These are phyloP conservation scores for Fusarium sp. DNA, from an alignment of 2,329 filamentous ascomycete genomes.

Conservation along the genomic window DNA sequence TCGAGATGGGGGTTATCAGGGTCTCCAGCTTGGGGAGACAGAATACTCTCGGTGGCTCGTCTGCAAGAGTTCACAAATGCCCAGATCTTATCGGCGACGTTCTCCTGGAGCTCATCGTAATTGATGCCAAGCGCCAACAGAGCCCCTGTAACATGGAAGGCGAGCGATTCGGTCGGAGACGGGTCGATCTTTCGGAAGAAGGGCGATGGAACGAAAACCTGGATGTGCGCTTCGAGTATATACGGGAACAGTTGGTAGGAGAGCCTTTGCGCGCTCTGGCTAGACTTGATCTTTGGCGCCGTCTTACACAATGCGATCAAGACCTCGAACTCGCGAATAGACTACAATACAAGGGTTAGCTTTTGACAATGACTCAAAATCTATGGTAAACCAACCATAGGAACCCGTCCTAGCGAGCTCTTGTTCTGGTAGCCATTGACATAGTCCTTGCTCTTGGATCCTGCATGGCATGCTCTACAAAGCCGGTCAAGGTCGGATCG, in stretches of 20 bases:
- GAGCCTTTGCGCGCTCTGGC: constrained; percentile 80
- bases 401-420: constrained; percentile 62
- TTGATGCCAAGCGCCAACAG: constrained; percentile 83
- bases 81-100: constrained; percentile 73
- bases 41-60: constrained; percentile 66
- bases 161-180: constrained; percentile 87
- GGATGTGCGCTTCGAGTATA: constrained; percentile 83
- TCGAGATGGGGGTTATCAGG: constrained; percentile 70
- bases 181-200: constrained; percentile 86
- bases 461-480: constrained; percentile 66
- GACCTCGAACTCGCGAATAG: constrained; percentile 90
- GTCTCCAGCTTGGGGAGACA: constrained; percentile 64
- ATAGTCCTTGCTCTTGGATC: constrained; percentile 55
- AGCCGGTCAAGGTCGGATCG: constrained; percentile 72
- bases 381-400: constrained; percentile 64
- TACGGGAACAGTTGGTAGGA: constrained; percentile 85
- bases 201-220: constrained; percentile 81
- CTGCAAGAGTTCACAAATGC: constrained; percentile 79
- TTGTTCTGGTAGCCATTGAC: constrained; percentile 61
- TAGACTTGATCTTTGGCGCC: constrained; percentile 77
- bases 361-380: neutral
- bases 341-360: constrained; percentile 65
- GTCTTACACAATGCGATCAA: constrained; percentile 92
- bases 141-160: constrained; percentile 81
- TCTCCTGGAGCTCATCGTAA: constrained; percentile 74